phyloP scores from a whole-genome alignment of 2,329 filamentous ascomycete species.

The Microdochium paspali region DNA sequence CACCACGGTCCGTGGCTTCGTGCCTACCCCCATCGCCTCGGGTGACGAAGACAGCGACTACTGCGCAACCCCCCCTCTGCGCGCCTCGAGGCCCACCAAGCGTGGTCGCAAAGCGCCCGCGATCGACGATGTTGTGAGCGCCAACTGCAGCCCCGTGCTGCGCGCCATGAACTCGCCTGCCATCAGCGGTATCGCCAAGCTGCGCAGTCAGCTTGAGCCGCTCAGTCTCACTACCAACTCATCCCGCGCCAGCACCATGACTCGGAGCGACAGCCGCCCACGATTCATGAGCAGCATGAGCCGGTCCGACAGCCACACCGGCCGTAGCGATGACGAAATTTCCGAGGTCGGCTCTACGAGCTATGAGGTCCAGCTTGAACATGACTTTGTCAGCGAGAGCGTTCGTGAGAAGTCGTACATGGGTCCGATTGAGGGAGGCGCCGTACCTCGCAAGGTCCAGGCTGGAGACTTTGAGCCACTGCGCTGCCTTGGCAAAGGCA shows the following conservation, averaged over 20 bases:
- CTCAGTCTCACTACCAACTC: constrained; percentile 51
- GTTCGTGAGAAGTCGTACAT: constrained; percentile 29
- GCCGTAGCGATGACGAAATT: constrained; percentile 52
- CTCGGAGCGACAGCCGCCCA: constrained; percentile 38
- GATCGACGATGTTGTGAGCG: constrained; percentile 49
- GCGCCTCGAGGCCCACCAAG: constrained; percentile 14
- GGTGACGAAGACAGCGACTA: constrained; percentile 50
- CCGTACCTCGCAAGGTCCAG: constrained; percentile 70
- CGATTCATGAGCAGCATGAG: constrained; percentile 42
- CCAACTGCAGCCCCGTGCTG: constrained; percentile 53
- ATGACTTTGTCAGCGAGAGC: constrained; percentile 73
- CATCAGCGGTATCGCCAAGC: constrained; percentile 67
- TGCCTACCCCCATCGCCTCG: constrained; percentile 41
- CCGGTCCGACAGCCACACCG: constrained; percentile 40
- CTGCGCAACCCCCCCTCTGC: constrained; percentile 26
- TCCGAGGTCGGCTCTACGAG: constrained; percentile 62
- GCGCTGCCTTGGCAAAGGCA: constrained; percentile 89
- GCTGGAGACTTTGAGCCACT: constrained; percentile 84
- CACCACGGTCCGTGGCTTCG: constrained; percentile 48
- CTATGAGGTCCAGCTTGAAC: constrained; percentile 76
- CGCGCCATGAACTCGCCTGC: constrained; percentile 42
- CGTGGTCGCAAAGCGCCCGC: constrained; percentile 25
- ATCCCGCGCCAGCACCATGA: constrained; percentile 46
- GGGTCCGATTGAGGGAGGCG: constrained; percentile 39
- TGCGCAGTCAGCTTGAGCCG: constrained; percentile 74